Conservation (phyloP, 805 yeast species). For the Yamadazyma paraphyllophila region DNA sequence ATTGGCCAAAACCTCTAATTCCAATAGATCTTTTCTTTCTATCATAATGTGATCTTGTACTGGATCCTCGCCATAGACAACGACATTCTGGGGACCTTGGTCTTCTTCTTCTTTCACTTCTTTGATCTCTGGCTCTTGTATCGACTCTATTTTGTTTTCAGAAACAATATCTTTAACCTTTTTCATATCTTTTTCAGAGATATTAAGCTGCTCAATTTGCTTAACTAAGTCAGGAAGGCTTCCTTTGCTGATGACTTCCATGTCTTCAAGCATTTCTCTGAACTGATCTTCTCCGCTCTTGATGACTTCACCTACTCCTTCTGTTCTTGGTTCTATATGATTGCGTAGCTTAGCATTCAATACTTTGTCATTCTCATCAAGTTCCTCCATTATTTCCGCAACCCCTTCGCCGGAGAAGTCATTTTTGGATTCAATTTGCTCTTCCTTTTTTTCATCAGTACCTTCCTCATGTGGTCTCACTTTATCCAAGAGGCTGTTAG, state of each 20-base stretch:
- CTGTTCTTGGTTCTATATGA: not conserved
- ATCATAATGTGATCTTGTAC: slow-evolving; percentile 14
- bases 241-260: slow-evolving; percentile 36
- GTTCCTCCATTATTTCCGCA: slow-evolving; percentile 72
- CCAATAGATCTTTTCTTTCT: slow-evolving; percentile 46
- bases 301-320: not conserved
- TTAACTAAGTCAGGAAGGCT: not conserved
- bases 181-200: slow-evolving; percentile 28
- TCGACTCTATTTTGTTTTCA: slow-evolving; percentile 15
- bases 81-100: not conserved
- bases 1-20: slow-evolving; percentile 50
- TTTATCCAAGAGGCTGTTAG: too few relatives aligned
- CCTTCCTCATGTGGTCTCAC: not conserved
- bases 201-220: slow-evolving; percentile 25
- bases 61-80: slow-evolving; percentile 4
- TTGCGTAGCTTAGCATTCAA: slow-evolving; percentile 24
- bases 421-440: not conserved
- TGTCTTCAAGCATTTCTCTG: slow-evolving; percentile 31
- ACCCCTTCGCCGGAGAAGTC: not conserved
- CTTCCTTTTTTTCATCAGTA: not conserved
- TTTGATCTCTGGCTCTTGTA: slow-evolving; percentile 5
- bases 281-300: slow-evolving; percentile 17
- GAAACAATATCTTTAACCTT: slow-evolving; percentile 22
- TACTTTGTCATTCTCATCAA: slow-evolving; percentile 82
- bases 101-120: not conserved